phyloP scores from a whole-genome alignment of 106 monocot genomes.

The Iris macrosiphon region DNA sequence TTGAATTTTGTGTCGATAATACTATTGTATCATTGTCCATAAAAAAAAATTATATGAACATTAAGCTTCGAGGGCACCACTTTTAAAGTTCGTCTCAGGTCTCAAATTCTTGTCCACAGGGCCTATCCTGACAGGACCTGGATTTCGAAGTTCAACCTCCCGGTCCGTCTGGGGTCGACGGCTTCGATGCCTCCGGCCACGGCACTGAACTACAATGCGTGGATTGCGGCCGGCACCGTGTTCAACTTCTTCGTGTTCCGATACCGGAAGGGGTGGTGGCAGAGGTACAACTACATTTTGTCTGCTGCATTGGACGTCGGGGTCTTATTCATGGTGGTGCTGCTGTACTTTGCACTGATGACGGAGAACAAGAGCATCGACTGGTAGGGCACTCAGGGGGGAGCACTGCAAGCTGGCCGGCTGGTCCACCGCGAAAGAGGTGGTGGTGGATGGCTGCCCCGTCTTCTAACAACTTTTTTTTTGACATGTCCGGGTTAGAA shows the following conservation, averaged over 20 bases:
- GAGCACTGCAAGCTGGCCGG: slow-evolving; percentile 61
- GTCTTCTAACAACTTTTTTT: background rate
- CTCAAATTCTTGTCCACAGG: slow-evolving; percentile 59
- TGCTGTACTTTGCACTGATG: slow-evolving; percentile 52
- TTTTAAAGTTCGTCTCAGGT: no score
- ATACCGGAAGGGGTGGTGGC: slow-evolving; percentile 78
- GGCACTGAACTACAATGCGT: slow-evolving; percentile 65
- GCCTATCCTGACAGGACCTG: slow-evolving; percentile 51
- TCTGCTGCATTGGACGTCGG: slow-evolving; percentile 68
- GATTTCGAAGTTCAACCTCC: slow-evolving; percentile 80
- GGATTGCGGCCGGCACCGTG: slow-evolving; percentile 56
- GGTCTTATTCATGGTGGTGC: slow-evolving; percentile 67
- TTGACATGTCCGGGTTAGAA: no score
- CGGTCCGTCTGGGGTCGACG: slow-evolving; percentile 79
- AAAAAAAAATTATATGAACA: no score
- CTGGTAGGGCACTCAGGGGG: slow-evolving; percentile 55
- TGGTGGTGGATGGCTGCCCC: slow-evolving; percentile 21
- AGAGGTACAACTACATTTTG: slow-evolving; percentile 69
- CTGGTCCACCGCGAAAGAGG: slow-evolving; percentile 55
- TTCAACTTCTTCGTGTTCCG: slow-evolving; percentile 90
- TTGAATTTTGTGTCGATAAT: no score
- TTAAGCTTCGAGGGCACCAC: no score
- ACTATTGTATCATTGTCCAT: no score
- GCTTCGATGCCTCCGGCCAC: slow-evolving; percentile 86
- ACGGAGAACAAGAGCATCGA: slow-evolving; percentile 34